These are phyloP conservation scores for Stagonosporopsis tanaceti DNA, from an alignment of 2,329 filamentous ascomycete species.

Conservation along the genomic window DNA sequence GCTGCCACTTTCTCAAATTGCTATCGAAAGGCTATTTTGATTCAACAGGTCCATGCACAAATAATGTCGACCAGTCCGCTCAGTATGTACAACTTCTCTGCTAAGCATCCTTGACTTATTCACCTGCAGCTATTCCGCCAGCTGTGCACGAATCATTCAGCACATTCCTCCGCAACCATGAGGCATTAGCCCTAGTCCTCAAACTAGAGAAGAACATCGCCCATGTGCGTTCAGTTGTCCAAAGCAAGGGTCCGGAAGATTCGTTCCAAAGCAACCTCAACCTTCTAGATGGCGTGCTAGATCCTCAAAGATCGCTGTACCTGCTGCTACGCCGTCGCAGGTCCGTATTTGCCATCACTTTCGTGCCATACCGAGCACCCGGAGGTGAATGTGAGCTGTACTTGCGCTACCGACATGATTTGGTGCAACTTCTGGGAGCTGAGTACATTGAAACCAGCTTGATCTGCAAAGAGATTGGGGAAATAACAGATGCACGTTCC, in stretches of 20 bases:
- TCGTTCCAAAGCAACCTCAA: constrained; percentile 28
- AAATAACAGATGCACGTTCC: constrained; percentile 36
- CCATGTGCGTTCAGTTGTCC: constrained; percentile 10
- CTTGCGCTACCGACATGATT: constrained; percentile 21
- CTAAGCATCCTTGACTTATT: background rate
- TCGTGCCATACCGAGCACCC: constrained; percentile 32
- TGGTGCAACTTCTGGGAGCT: constrained; percentile 26
- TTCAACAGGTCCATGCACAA: background rate
- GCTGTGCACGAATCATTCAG: constrained; percentile 17
- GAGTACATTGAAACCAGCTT: constrained; percentile 27
- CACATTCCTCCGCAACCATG: constrained; percentile 17
- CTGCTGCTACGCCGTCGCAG: constrained; percentile 29
- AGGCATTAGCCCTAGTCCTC: constrained; percentile 23
- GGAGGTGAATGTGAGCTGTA: constrained; percentile 15
- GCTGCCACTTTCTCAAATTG: background rate
- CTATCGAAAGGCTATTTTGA: background rate
- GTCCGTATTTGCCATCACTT: constrained; percentile 32
- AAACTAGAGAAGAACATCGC: constrained; percentile 5
- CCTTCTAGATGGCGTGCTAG: constrained; percentile 27
- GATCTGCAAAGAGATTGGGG: constrained; percentile 40
- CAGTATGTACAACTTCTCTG: background rate
- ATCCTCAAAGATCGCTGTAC: constrained; percentile 26
- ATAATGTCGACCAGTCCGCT: background rate
- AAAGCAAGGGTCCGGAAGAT: background rate
- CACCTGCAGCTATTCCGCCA: background rate